phyloP scores from a whole-genome alignment of 768 basidiomycete species.

The Tubosaeta sp. region DNA sequence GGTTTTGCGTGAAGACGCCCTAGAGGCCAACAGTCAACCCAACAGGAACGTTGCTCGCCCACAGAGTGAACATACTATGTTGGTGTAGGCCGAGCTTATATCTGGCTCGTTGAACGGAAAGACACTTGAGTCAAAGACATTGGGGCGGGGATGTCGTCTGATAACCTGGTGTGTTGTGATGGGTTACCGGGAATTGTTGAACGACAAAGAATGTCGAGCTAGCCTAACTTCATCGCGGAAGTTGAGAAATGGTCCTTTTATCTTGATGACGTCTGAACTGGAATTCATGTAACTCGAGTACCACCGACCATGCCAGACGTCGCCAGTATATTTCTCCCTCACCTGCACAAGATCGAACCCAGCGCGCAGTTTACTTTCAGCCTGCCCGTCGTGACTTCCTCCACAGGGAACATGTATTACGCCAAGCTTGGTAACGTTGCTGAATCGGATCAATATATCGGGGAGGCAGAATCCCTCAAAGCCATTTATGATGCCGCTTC shows the following conservation, averaged over 20 bases:
- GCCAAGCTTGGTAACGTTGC: constrained; percentile 50
- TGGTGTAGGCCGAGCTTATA: constrained; percentile 36
- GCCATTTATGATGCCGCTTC: constrained; percentile 64
- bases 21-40: constrained; percentile 5
- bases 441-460: constrained; percentile 62
- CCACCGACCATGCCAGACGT: constrained; percentile 16
- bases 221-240: too few relatives aligned
- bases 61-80: constrained; percentile 11
- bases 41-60: background rate
- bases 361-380: constrained; percentile 42
- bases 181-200: too few relatives aligned
- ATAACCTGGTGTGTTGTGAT: too few relatives aligned
- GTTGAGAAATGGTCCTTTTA: too few relatives aligned
- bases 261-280: background rate
- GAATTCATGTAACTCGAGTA: background rate
- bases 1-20: constrained; percentile 45
- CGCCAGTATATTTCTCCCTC: constrained; percentile 34
- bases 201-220: too few relatives aligned
- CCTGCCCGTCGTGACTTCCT: constrained; percentile 49
- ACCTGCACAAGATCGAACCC: constrained; percentile 49
- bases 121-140: too few relatives aligned
- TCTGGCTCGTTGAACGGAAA: too few relatives aligned
- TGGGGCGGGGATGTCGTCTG: too few relatives aligned
- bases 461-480: constrained; percentile 66
- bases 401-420: constrained; percentile 56